Evolutionary conservation across 331 rosid species (phyloP).

Genomic region (Spiraea crenata): DNA sequence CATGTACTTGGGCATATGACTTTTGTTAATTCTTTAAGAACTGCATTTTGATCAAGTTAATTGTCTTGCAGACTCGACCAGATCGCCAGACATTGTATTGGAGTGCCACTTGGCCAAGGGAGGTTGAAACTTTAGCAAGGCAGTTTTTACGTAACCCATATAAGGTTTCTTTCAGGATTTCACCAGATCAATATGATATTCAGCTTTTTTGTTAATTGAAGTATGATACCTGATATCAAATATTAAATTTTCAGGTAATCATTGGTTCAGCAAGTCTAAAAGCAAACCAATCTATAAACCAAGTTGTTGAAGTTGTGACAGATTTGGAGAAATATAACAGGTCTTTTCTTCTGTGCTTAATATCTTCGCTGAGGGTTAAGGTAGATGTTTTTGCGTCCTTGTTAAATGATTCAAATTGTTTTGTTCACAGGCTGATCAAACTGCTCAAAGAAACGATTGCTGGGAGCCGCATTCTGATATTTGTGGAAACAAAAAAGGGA

Average conservation of each 20-base stretch:
- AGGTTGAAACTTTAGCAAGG: conserved; percentile 93
- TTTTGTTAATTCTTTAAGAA: conserved; percentile 15
- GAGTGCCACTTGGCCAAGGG: conserved; percentile 99
- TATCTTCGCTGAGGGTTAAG: background rate
- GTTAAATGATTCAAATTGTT: conserved; percentile 26
- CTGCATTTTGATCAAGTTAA: conserved; percentile 18
- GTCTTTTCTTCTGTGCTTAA: conserved; percentile 41
- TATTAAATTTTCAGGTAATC: conserved; percentile 48
- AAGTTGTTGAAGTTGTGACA: conserved; percentile 73
- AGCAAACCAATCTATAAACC: conserved; percentile 91
- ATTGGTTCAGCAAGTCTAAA: conserved; percentile 82
- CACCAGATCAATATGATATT: conserved; percentile 7
- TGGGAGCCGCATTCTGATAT: conserved; percentile 79
- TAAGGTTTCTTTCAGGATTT: conserved; percentile 51
- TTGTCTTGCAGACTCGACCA: conserved; percentile 76
- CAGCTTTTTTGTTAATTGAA: conserved; percentile 6
- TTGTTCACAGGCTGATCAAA: conserved; percentile 64
- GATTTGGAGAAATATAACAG: conserved; percentile 85
- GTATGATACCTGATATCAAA: conserved; percentile 8
- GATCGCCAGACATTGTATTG: conserved; percentile 97
- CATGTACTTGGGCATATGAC: background rate
- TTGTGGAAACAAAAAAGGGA: conserved; percentile 91
- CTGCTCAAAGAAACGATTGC: conserved; percentile 72
- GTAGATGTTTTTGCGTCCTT: conserved; percentile 5
- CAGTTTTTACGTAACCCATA: conserved; percentile 80